These are phyloP conservation scores for Psidium friedrichsthalianum DNA, from an alignment of 345 rosid genomes.

Conservation along the genomic window DNA sequence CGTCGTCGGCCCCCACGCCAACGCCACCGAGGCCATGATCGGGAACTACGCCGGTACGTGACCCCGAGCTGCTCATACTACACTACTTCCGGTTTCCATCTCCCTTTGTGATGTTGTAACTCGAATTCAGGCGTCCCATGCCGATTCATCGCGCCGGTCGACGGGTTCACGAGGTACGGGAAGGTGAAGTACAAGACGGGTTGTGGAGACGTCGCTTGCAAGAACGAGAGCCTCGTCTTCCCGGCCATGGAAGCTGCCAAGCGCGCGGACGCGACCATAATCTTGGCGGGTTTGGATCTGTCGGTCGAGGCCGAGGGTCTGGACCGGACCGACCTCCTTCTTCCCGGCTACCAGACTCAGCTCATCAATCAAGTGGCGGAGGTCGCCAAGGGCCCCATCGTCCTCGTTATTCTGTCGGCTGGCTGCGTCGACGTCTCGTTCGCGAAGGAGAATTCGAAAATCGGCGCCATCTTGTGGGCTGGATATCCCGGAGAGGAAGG, in stretches of 20 bases:
- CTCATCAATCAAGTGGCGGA: constrained; percentile 33
- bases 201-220: constrained; percentile 39
- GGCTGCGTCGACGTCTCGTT: constrained; percentile 47
- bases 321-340: constrained; percentile 37
- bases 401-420: constrained; percentile 53
- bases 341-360: constrained; percentile 43
- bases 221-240: constrained; percentile 17
- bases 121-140: constrained; percentile 33
- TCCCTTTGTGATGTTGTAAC: neutral
- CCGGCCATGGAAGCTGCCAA: constrained; percentile 21
- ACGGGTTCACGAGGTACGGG: constrained; percentile 24
- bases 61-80: neutral
- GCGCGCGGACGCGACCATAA: constrained; percentile 33
- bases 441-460: constrained; percentile 18
- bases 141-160: constrained; percentile 22
- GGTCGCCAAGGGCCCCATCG: constrained; percentile 36
- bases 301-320: constrained; percentile 40
- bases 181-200: constrained; percentile 21
- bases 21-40: constrained; percentile 38
- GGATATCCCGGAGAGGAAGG: constrained; percentile 75
- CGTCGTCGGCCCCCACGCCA: constrained; percentile 42
- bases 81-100: neutral
- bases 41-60: constrained; percentile 49
- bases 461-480: constrained; percentile 44
- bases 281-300: constrained; percentile 35